These are phyloP conservation scores for Yamadazyma siamensis DNA, from an alignment of 1,139 yeast genomes.

Conservation along the genomic window DNA sequence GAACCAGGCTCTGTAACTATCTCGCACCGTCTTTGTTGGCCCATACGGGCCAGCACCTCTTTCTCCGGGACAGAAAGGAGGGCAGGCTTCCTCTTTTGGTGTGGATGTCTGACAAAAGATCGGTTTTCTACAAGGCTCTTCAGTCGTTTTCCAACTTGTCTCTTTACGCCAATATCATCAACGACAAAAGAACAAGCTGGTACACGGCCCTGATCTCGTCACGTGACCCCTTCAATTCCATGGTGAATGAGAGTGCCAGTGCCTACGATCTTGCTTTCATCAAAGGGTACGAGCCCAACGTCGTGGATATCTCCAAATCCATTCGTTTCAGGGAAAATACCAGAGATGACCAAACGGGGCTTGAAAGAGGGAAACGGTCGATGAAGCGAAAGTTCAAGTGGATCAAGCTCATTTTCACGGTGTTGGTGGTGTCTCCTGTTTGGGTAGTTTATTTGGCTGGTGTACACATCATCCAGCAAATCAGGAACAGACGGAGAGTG, in stretches of 20 bases:
- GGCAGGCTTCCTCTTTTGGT: conserved; percentile 49
- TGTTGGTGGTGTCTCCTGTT: conserved; percentile 50
- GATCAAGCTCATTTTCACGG: conserved; percentile 38
- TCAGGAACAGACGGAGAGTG: conserved; percentile 32
- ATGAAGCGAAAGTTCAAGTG: conserved; percentile 39
- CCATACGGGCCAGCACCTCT: conserved; percentile 69
- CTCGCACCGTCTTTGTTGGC: conserved; percentile 64
- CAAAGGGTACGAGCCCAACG: conserved; percentile 49
- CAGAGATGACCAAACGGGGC: conserved; percentile 1
- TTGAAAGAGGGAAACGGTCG: conserved; percentile 13
- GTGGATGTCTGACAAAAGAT: conserved; percentile 60
- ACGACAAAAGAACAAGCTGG: conserved; percentile 79
- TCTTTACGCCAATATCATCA: conserved; percentile 70
- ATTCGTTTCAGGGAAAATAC: conserved; percentile 8
- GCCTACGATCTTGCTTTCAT: conserved; percentile 44
- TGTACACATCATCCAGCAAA: conserved; percentile 40
- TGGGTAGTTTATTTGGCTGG: conserved; percentile 49
- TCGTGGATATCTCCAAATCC: conserved; percentile 46
- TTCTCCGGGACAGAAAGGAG: conserved; percentile 47
- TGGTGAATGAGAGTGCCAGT: conserved; percentile 36
- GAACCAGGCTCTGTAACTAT: conserved; percentile 50
- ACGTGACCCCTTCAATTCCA: conserved; percentile 57
- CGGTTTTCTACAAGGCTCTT: conserved; percentile 59
- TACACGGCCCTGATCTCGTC: conserved; percentile 72
- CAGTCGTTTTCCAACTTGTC: conserved; percentile 47